phyloP scores from a whole-genome alignment of 2,329 filamentous ascomycete species.

The Scorias spongiosa region DNA sequence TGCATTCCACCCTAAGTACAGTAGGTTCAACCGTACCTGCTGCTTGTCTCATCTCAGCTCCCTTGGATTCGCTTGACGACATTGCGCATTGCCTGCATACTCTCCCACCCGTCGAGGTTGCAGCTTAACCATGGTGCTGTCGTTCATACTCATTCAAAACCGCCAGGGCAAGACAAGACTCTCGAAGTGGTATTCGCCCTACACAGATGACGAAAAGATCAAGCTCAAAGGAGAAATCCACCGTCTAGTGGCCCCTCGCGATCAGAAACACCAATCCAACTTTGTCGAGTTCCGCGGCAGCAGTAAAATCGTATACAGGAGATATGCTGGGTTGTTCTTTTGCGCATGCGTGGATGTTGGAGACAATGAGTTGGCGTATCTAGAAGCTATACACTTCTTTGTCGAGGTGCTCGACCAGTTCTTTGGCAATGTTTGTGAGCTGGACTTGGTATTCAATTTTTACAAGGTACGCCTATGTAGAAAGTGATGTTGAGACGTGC shows the following conservation, averaged over 20 bases:
- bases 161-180: conserved; percentile 94
- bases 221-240: conserved; percentile 99
- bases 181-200: conserved; percentile 97
- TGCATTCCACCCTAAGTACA: too few relatives aligned
- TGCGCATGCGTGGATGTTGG: conserved; percentile 98
- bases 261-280: conserved; percentile 99
- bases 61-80: too few relatives aligned
- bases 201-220: conserved; percentile 97
- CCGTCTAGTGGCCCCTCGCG: conserved; percentile 88
- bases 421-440: conserved; percentile 96
- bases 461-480: conserved; percentile 41
- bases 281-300: conserved; percentile 88
- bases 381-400: conserved; percentile 98
- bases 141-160: conserved; percentile 82
- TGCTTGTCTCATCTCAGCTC: too few relatives aligned
- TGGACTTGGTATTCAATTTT: conserved; percentile 70
- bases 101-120: too few relatives aligned
- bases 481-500: not conserved
- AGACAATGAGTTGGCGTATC: conserved; percentile 91
- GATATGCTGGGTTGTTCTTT: conserved; percentile 97
- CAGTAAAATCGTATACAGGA: conserved; percentile 88
- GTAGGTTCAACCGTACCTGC: too few relatives aligned
- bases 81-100: too few relatives aligned
- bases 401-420: conserved; percentile 97
- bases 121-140: conserved; percentile 44